Evolutionary conservation across 1,139 yeast species (phyloP), one percentile per base, ranked within the genome.

Genomic region (Debaryomyces udenii): DNA sequence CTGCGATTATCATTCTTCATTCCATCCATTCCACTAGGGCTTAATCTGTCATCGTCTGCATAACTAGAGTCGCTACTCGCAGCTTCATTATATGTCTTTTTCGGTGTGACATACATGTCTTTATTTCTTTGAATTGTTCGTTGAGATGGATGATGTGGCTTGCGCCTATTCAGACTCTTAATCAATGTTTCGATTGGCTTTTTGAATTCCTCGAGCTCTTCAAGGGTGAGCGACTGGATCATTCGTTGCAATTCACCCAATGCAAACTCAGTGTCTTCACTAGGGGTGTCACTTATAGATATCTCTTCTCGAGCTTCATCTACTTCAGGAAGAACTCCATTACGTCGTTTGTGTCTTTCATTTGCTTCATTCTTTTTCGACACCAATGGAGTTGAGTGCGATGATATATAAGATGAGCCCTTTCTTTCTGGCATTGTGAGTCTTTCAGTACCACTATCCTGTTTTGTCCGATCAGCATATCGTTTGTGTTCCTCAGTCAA

Each of bases 361-460:
- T 10, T 31, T 20, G 14, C 9, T 10, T 35, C 23, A 10, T 31
- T 26, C 14, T 17, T 29, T 23, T 48, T 42, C 17, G 48, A 33
- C 5, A 37, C 37, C n/a, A 64, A 47, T 1, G 71, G 71, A 0
- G 71, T 64, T 4, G 69, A 62, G 41, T 66, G 71, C 2, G 68
- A 60, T 10, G 65, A 56, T 7, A 60, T 48, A 29, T 45, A 40
- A 9, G 46, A 20, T 14, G 34, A 6, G 14, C 15, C 10, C 24
- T 26, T 11, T 26, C 5, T 26, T 6, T 26, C 28, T 10, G 11
- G 28, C 28, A 11, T 11, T 5, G 11, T 10, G 6, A 5, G 14
- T 26, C 28, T 26, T 22, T 13, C 24, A 11, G 23, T 17, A 7
- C 17, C 23, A 3, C 4, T 20, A 23, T 17, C 31, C 10, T 15